phyloP scores from a whole-genome alignment of 2,329 filamentous ascomycete species.

The Eurotiales sp. region DNA sequence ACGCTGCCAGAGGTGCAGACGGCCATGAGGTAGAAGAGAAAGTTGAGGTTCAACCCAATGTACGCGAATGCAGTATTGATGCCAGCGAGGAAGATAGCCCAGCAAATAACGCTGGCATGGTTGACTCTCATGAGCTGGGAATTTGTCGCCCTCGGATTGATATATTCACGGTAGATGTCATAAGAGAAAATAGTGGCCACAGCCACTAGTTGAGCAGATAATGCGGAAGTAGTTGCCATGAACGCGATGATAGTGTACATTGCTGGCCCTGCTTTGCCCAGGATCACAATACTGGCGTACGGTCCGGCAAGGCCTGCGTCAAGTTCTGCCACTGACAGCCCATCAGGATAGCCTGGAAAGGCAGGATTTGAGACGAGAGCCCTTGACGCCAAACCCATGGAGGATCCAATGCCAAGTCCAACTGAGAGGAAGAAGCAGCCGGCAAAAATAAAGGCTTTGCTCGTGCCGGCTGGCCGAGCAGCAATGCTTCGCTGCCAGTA shows the following conservation, averaged over 20 bases:
- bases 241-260: conserved; percentile 33
- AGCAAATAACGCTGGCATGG: conserved; percentile 49
- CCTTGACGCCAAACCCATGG: conserved; percentile 45
- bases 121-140: conserved; percentile 47
- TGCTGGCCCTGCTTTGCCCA: conserved; percentile 35
- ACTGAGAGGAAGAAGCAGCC: conserved; percentile 32
- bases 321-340: conserved; percentile 25
- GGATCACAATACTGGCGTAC: conserved; percentile 31
- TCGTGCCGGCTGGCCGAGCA: conserved; percentile 37
- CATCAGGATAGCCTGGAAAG: conserved; percentile 51
- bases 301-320: conserved; percentile 33
- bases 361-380: conserved; percentile 43
- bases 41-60: conserved; percentile 1
- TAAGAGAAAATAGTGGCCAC: conserved; percentile 52
- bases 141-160: conserved; percentile 44
- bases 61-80: conserved; percentile 25
- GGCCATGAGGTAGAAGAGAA: conserved; percentile 2
- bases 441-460: conserved; percentile 42
- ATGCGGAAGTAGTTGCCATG: conserved; percentile 43
- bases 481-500: conserved; percentile 47
- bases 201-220: conserved; percentile 50
- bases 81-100: conserved; percentile 45
- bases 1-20: neutral
- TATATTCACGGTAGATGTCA: conserved; percentile 50
- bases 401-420: conserved; percentile 41